Conservation (phyloP, 257 asterid species). For the Vinca minor region DNA sequence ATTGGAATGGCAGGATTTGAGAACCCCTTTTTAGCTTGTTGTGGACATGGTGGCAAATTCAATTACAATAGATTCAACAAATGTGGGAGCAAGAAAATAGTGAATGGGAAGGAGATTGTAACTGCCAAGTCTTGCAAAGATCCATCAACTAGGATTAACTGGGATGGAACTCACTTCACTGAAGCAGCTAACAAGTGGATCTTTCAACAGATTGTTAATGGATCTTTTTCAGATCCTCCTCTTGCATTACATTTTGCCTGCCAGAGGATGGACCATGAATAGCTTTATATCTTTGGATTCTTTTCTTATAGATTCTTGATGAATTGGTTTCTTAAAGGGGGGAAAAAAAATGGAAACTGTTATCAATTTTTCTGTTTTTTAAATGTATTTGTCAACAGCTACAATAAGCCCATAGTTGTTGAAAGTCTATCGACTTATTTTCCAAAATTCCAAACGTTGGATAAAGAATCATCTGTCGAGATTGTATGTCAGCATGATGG, state of each 20-base stretch:
- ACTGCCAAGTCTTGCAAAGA: conserved; percentile 46
- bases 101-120: conserved; percentile 49
- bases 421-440: too few species aligned
- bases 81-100: conserved; percentile 49
- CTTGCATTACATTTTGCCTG: conserved; percentile 42
- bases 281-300: background rate
- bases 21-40: conserved; percentile 58
- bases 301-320: background rate
- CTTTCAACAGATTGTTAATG: conserved; percentile 47
- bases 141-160: conserved; percentile 43
- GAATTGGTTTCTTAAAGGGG: too few species aligned
- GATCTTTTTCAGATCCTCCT: conserved; percentile 69
- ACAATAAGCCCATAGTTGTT: too few species aligned
- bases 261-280: conserved; percentile 19
- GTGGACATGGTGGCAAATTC: conserved; percentile 75
- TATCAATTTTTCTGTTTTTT: background rate
- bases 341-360: background rate
- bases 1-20: conserved; percentile 47
- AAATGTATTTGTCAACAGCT: too few species aligned
- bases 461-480: too few species aligned
- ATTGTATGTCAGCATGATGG: too few species aligned
- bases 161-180: conserved; percentile 80
- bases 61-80: conserved; percentile 45
- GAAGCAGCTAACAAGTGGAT: conserved; percentile 77
- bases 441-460: too few species aligned